Base-by-base conservation (phyloP, 1,139 yeast species). In the Candida tetrigidarum region DNA sequence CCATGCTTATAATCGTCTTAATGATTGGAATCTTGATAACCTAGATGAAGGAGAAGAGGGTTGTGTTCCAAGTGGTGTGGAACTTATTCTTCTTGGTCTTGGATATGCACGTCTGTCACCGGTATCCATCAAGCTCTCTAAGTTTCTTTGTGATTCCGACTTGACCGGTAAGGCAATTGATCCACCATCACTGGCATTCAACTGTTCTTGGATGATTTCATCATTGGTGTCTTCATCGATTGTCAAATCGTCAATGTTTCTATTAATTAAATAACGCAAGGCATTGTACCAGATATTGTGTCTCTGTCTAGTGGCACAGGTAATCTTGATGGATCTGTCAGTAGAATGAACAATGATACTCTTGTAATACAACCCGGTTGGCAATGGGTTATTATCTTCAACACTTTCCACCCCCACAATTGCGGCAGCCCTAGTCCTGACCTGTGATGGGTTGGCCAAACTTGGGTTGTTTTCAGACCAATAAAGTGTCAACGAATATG, bases 271-370 rank as follows among this genome's bases (percentile, higher is more conserved):
- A 59, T 86, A 91, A 50, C 88, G 79, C 53, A 93, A 71, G 0
- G 97, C 89, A 57, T 89, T 86, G 64, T 77, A 86, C 99, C 99
- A 93, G 43, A 91, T 83, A 58, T 89, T 90, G 62, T 93, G 98
- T 41, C 97, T 82, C 55, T 84, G 86, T 59, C 96, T 79, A 2
- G 90, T 87, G 7, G 96, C 85, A 65, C 97, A 91, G 0, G 99
- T 92, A 44, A 93, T 71, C 64, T 85, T 89, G 54, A 93, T 68
- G 8, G 81, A 71, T 49, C 86, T 80, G 30, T 80, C 82, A 44
- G 83, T 82, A 3, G 96, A 84, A 52, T 78, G 84, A 42, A 93
- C 82, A 43, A 92, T 63, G 46, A 93, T 84, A 59, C 95, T 85
- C 76, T 87, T 89, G 63, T 89, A 90, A 62, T 87, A 87, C 38